phyloP scores from a whole-genome alignment of 2,329 filamentous ascomycete genomes.

The Celoporthe dispersa region DNA sequence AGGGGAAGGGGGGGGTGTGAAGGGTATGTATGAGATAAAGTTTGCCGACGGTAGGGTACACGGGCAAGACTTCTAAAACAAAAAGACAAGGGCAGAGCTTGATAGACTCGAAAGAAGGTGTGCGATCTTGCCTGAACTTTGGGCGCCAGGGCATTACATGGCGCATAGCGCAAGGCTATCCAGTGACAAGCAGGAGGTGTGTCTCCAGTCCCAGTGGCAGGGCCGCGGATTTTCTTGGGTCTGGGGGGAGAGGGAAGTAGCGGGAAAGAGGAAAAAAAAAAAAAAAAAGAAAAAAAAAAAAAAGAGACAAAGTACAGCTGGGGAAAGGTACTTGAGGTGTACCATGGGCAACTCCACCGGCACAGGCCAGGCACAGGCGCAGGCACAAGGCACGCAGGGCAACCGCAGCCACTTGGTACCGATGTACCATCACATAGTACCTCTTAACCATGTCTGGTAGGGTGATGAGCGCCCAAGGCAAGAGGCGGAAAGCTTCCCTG shows the following conservation, averaged over 20 bases:
- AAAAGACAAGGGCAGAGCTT: constrained; percentile 27
- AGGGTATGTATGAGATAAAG: constrained; percentile 20
- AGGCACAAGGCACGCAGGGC: constrained; percentile 9
- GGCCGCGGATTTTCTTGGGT: background rate
- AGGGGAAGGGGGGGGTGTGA: constrained; percentile 11
- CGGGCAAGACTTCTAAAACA: constrained; percentile 27
- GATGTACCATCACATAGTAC: background rate
- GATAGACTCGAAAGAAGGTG: constrained; percentile 24
- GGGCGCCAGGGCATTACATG: constrained; percentile 11
- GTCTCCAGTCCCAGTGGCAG: background rate
- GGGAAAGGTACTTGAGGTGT: constrained; percentile 15
- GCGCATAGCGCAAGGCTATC: constrained; percentile 12
- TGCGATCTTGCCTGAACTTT: constrained; percentile 27
- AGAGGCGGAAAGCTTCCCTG: background rate
- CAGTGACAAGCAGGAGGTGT: background rate
- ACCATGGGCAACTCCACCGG: constrained; percentile 1
- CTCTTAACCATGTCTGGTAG: background rate
- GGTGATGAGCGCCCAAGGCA: constrained; percentile 6
- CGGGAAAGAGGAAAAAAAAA: background rate
- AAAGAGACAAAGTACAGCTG: constrained; percentile 8
- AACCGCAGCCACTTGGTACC: background rate
- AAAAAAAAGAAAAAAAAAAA: background rate
- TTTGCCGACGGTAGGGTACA: constrained; percentile 25
- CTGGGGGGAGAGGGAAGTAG: background rate
- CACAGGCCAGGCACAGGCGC: constrained; percentile 7